phyloP scores from a whole-genome alignment of 1,284 basidiomycete species.

The Porodaedalea pini region DNA sequence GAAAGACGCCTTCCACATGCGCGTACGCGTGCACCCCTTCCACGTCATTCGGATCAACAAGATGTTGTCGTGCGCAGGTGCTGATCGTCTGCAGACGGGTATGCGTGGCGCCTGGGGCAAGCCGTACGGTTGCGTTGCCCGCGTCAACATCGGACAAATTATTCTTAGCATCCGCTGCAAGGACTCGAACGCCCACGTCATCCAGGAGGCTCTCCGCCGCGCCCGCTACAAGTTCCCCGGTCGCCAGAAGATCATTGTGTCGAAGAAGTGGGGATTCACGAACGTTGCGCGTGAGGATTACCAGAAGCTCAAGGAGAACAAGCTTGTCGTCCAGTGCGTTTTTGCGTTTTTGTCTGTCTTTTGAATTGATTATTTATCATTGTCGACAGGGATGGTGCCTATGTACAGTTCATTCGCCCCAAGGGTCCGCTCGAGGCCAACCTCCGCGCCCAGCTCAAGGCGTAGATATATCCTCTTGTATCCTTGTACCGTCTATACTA shows the following conservation, averaged over 20 bases:
- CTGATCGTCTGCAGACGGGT: constrained; percentile 97
- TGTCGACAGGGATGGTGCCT: constrained; percentile 68
- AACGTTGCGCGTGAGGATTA: constrained; percentile 92
- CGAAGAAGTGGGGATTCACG: constrained; percentile 98
- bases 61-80: constrained; percentile 99
- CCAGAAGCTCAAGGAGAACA: constrained; percentile 82
- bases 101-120: constrained; percentile 99
- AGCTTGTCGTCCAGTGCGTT: constrained; percentile 81
- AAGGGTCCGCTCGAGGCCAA: constrained; percentile 84
- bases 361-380: neutral
- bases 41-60: constrained; percentile 99
- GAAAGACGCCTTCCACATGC: constrained; percentile 98
- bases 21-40: constrained; percentile 97
- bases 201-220: constrained; percentile 95
- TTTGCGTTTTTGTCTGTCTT: constrained; percentile 4
- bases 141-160: constrained; percentile 96
- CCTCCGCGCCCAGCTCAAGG: constrained; percentile 79
- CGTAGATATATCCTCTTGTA: constrained; percentile 33
- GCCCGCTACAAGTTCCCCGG: constrained; percentile 99
- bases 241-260: constrained; percentile 98
- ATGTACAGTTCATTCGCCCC: constrained; percentile 87
- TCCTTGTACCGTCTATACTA: constrained; percentile 4
- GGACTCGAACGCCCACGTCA: constrained; percentile 83
- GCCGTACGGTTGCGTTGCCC: constrained; percentile 93
- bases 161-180: constrained; percentile 95